These are phyloP conservation scores for Pseudozyma thailandica DNA, from an alignment of 1,284 basidiomycete species.

Conservation along the genomic window DNA sequence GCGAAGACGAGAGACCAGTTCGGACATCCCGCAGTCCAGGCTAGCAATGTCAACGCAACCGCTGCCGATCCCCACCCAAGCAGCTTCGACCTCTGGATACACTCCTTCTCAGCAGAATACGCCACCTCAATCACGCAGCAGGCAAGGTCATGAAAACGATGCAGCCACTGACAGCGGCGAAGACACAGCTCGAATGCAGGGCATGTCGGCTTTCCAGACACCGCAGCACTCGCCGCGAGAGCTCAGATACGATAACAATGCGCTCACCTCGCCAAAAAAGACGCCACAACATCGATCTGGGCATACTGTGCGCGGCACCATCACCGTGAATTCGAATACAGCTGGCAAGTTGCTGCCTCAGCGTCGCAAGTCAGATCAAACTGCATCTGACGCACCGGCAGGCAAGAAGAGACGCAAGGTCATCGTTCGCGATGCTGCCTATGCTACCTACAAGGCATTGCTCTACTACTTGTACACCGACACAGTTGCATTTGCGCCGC, in stretches of 20 bases:
- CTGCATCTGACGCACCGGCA: background rate
- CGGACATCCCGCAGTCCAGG: constrained; percentile 19
- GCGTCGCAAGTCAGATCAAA: constrained; percentile 18
- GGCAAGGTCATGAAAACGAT: constrained; percentile 37
- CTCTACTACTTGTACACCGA: constrained; percentile 89
- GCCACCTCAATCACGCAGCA: constrained; percentile 31
- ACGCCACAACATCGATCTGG: constrained; percentile 3
- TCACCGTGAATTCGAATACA: background rate
- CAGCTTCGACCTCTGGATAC: constrained; percentile 1
- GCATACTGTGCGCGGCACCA: background rate
- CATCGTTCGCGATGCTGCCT: constrained; percentile 80
- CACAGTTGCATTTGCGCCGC: constrained; percentile 81
- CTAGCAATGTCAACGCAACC: background rate
- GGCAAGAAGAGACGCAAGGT: constrained; percentile 46
- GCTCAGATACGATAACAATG: constrained; percentile 6
- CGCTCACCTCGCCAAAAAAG: constrained; percentile 7
- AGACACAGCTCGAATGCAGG: constrained; percentile 21
- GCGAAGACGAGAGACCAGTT: constrained; percentile 30
- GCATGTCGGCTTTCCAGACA: constrained; percentile 45
- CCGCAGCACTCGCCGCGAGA: constrained; percentile 39
- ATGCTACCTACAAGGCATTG: constrained; percentile 82
- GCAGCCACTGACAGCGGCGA: constrained; percentile 36
- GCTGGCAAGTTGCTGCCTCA: constrained; percentile 5
- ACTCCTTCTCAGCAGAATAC: constrained; percentile 24
- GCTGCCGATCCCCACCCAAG: background rate